Percentiles rank a stretch among this genome's conserved stretches.
Evolutionary conservation across 805 yeast genomes (phyloP).

Genomic region (Zygotorulaspora chibaensis): DNA sequence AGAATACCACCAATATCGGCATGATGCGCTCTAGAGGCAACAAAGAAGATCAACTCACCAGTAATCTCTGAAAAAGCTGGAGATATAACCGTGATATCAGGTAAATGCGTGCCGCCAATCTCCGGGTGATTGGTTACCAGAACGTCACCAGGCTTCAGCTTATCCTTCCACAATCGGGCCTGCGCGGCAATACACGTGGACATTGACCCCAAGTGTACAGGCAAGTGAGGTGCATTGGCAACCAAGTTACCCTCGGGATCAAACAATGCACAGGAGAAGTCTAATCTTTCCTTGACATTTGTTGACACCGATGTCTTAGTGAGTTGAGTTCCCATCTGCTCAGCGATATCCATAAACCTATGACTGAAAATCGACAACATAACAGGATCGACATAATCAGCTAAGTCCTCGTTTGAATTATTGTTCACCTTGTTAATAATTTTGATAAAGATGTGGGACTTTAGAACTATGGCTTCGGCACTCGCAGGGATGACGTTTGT

Average conservation of each 20-base stretch:
- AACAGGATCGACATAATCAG: slow-evolving; percentile 51
- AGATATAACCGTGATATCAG: slow-evolving; percentile 88
- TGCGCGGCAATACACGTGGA: slow-evolving; percentile 71
- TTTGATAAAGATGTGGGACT: slow-evolving; percentile 57
- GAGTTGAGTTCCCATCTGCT: slow-evolving; percentile 79
- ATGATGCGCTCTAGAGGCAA: slow-evolving; percentile 94
- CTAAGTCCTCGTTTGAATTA: slow-evolving; percentile 7
- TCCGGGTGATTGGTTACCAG: slow-evolving; percentile 76
- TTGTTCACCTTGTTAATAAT: slow-evolving; percentile 9
- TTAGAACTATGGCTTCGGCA: slow-evolving; percentile 50
- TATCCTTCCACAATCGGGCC: slow-evolving; percentile 58
- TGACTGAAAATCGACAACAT: slow-evolving; percentile 74
- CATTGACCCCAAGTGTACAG: slow-evolving; percentile 86
- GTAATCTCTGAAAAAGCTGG: slow-evolving; percentile 66
- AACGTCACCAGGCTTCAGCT: slow-evolving; percentile 68
- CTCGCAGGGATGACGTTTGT: slow-evolving; percentile 69
- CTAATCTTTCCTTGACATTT: slow-evolving; percentile 78
- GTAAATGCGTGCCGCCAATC: slow-evolving; percentile 82
- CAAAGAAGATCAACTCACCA: slow-evolving; percentile 67
- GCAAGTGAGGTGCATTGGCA: slow-evolving; percentile 86
- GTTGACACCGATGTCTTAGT: slow-evolving; percentile 79
- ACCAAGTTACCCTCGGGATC: slow-evolving; percentile 72
- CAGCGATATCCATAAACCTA: slow-evolving; percentile 87
- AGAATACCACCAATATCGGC: slow-evolving; percentile 91
- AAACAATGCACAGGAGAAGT: slow-evolving; percentile 80